These are phyloP conservation scores for Monosporascus cannonballus DNA, from an alignment of 2,329 filamentous ascomycete genomes.

Conservation along the genomic window DNA sequence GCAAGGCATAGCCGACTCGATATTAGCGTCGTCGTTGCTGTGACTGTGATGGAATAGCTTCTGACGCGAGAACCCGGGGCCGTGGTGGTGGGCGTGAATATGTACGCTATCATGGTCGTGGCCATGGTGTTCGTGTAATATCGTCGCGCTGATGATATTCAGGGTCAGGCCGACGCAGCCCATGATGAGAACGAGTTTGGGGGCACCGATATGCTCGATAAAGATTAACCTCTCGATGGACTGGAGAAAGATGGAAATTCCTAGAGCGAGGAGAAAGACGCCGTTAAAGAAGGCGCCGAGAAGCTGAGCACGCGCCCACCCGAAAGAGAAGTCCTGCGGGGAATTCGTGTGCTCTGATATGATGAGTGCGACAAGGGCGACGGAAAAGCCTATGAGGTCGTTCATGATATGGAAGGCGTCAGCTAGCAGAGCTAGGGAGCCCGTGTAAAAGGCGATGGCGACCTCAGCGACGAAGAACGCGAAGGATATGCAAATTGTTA, in stretches of 20 bases:
- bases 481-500: constrained; percentile 43
- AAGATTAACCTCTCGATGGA: constrained; percentile 64
- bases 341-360: constrained; percentile 49
- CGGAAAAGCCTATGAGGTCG: constrained; percentile 62
- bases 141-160: constrained; percentile 60
- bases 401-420: constrained; percentile 77
- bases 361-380: constrained; percentile 58
- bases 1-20: constrained; percentile 18
- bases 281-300: constrained; percentile 79
- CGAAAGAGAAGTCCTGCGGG: constrained; percentile 59
- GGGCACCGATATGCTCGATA: constrained; percentile 53
- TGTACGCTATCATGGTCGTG: constrained; percentile 19
- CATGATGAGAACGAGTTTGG: constrained; percentile 61
- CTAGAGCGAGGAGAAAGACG: constrained; percentile 65
- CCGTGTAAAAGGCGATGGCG: constrained; percentile 43
- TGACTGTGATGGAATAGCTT: constrained; percentile 15
- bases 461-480: constrained; percentile 48
- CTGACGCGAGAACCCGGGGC: constrained; percentile 5
- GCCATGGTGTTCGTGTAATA: constrained; percentile 54
- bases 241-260: constrained; percentile 67
- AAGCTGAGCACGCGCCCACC: constrained; percentile 70
- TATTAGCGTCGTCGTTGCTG: constrained; percentile 32
- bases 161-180: constrained; percentile 60
- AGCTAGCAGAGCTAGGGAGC: constrained; percentile 65
- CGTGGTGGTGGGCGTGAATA: constrained; percentile 2